Base-by-base conservation (phyloP, 306 rosid species). In the Malus fusca region DNA sequence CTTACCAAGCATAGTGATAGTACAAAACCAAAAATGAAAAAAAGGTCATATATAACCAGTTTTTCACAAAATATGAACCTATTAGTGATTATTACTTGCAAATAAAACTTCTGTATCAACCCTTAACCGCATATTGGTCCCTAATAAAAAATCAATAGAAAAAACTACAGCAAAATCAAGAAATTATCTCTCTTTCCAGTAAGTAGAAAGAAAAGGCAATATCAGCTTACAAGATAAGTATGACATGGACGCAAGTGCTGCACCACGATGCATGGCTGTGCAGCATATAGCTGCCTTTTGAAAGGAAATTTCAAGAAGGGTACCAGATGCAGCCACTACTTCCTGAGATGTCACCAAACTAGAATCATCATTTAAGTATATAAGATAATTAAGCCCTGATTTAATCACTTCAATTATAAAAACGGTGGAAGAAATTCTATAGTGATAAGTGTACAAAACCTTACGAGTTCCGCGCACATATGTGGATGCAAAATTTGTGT, bases 181-280 rank as follows among this genome's bases (percentile, higher is more conserved):
- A 43, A 62, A 43, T 62, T 33, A 19, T 53, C 51, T 17, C 25
- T 18, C 66, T 18, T 14, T 40, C 35, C 21, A 11, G 33, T 44
- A 60, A 77, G 37, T 33, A 72, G 76, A 31, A 35, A n/a, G 55
- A 58, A 80, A 77, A 18, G 31, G 33, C 58, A 56, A 37, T 13
- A 61, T 70, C 51, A 66, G 73, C 92, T 91, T 90, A 91, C 98
- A 93, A 78, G 97, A 93, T 80, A 93, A 79, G 84, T 90, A 91
- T 66, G 98, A 93, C 98, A 93, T 93, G 82, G 98, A 96, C 22
- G 98, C 92, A 37, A 93, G 87, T 58, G 98, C 98, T 64, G 98
- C 97, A 44, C 98, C 98, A n/a, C 97, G 97, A 81, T 93, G 98
- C 98, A 93, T 93, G 33, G 98, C 98, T 5, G 98, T 91, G 88